Evolutionary conservation across 1,139 yeast species (phyloP).

Genomic region (Sugiyamaella paludigena): DNA sequence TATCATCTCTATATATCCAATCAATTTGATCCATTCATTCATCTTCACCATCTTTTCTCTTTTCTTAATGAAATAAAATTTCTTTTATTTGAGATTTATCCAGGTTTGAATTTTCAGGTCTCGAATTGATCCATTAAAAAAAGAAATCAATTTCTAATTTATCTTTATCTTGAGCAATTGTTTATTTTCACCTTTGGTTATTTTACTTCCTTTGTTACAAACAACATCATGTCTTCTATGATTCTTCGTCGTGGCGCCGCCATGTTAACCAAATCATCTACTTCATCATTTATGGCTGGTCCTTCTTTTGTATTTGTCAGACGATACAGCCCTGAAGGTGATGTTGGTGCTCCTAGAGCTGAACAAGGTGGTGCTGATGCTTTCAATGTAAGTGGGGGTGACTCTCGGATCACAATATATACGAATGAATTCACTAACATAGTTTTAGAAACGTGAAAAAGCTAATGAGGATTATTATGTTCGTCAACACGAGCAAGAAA

Average conservation of each 20-base stretch:
- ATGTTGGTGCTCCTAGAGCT: constrained; percentile 55
- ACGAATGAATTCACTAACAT: no score
- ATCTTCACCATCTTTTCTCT: no score
- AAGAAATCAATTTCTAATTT: no score
- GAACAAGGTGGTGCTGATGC: constrained; percentile 46
- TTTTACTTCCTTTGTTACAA: not conserved
- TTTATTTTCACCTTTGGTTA: no score
- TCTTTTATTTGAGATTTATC: no score
- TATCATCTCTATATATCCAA: no score
- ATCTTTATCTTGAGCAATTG: no score
- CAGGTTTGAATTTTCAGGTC: no score
- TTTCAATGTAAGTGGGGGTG: constrained; percentile 43
- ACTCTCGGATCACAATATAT: not conserved
- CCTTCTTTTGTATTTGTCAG: constrained; percentile 8
- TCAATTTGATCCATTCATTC: no score
- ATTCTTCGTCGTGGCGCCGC: constrained; percentile 9
- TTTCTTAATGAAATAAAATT: no score
- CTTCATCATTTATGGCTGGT: not conserved
- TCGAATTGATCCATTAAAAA: no score
- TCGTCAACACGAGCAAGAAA: constrained; percentile 62
- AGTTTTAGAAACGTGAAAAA: constrained; percentile 57
- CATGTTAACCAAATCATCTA: constrained; percentile 4
- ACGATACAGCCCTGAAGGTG: constrained; percentile 43
- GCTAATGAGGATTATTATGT: constrained; percentile 67
- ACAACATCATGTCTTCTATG: constrained; percentile 7